These are phyloP conservation scores for Fagopyrum tataricum DNA, from an alignment of 148 eudicot species.

Conservation along the genomic window DNA sequence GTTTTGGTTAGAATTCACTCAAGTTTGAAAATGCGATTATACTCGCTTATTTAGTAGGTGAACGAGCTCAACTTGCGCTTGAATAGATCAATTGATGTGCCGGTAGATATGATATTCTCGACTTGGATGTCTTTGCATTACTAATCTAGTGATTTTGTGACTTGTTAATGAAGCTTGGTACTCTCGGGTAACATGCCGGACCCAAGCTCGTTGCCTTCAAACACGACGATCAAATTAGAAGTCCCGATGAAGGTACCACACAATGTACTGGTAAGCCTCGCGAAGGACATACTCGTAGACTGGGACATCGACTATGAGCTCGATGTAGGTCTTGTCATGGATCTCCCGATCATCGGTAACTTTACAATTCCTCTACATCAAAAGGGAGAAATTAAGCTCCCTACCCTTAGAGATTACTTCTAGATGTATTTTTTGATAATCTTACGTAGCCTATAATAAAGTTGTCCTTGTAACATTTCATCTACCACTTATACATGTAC, in stretches of 20 bases:
- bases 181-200: slow-evolving; percentile 8
- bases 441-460: neutral
- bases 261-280: slow-evolving; percentile 7
- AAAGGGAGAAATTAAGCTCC: slow-evolving; percentile 7
- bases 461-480: neutral
- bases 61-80: no score
- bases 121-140: neutral
- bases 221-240: neutral
- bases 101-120: no score
- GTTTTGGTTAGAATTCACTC: no score
- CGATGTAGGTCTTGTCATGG: slow-evolving; percentile 10
- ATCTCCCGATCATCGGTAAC: slow-evolving; percentile 15
- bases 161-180: neutral
- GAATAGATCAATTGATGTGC: no score
- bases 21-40: no score
- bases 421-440: neutral
- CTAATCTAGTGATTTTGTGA: slow-evolving; percentile 8
- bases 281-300: neutral
- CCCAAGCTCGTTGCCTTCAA: slow-evolving; percentile 4
- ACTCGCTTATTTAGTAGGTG: no score
- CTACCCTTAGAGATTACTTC: slow-evolving; percentile 7
- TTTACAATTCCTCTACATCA: slow-evolving; percentile 7
- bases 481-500: no score
- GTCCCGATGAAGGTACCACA: slow-evolving; percentile 15
- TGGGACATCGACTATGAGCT: slow-evolving; percentile 17